Base-by-base conservation (phyloP, 225 moss, liverwort and hornwort species). In the Takakia lepidozioides region DNA sequence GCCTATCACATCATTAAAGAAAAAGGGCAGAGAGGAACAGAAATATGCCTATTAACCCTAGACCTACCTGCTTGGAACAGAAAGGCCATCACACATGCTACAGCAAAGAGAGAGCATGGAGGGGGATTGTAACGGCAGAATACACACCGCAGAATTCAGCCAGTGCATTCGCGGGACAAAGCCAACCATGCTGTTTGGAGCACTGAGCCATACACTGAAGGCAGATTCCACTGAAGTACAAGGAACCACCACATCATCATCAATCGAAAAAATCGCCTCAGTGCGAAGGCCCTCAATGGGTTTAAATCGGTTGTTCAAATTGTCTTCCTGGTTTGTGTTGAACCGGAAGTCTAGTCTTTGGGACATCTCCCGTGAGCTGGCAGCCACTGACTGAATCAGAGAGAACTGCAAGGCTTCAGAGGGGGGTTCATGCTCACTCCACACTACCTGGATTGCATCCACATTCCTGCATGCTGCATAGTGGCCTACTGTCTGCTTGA, bases 131-230 rank as follows among this genome's bases (percentile, higher is more conserved):
- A n/a, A n/a, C n/a, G n/a, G n/a, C n/a, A n/a, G n/a, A n/a, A 32
- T 7, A 32, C 32, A 32, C 44, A 76, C 81, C 72, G 18, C 54
- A 13, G 53, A 39, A 32, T 81, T 59, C 25, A 64, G 19, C 95
- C 91, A 98, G 64, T 98, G 95, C 95, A 98, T 98, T 19, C 95
- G 69, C 37, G 95, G 95, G 44, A 98, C 91, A 61, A 98, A 98
- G 10, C 95, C 95, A 58, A 98, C 95, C 80, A 78, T 91, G 49
- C 73, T 87, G 50, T 69, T 49, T 0, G 87, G 90, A 22, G 95
- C 82, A 47, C 85, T 91, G 3, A 63, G 71, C 95, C 95, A 98
- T 24, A 73, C 74, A 62, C 73, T 73, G 48, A 98, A 98, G 3
- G 91, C 91, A 29, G 78, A 66, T 46, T 91, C 91, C 85, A 98